Base-by-base conservation (phyloP, 2,329 filamentous ascomycete genomes). In the Ophiobolus disseminans region DNA sequence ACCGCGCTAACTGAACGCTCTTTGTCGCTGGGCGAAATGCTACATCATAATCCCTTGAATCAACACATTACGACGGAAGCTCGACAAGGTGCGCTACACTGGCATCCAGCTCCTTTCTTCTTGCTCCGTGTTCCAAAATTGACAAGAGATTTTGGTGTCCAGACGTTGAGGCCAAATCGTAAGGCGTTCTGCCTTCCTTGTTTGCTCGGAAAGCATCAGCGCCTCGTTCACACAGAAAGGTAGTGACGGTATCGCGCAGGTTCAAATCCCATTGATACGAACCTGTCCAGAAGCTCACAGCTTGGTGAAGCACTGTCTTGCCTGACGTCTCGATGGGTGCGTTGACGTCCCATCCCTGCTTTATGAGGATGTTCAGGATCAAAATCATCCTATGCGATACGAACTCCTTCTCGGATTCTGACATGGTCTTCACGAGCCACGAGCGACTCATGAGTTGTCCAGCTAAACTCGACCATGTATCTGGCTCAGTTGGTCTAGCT, bases 381-480 rank as follows among this genome's bases (percentile, higher is more conserved):
- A 43, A 48, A 13, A 56, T 39, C 21, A 65, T 65, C 4, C 40
- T 40, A 11, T 22, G 42, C 36, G 53, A 45, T 28, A 56, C 46
- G 28, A 43, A 25, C 5, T 60, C 48, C 26, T 46, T 56, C 31
- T 64, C 61, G 13, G 43, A 23, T 13, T 65, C 56, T 16, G 50
- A 57, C 50, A 62, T 50, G 10, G 62, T 63, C 40, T 65, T 65
- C 22, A 35, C 23, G 40, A 65, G 30, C 62, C 60, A 65, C 30
- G 60, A 58, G 17, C 57, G 58, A 25, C 47, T 62, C 47, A 63
- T 49, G 31, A 65, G 31, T 35, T 60, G 56, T 11, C 50, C 48
- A 25, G 60, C 59, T 20, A 65, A 44, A 20, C 51, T 57, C 6
- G 59, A 53, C 61, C 61, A 65, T 11, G 58, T 40, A 32, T 65